Evolutionary conservation across 257 asterid genomes (phyloP).

Genomic region (Hygrophila difformis): DNA sequence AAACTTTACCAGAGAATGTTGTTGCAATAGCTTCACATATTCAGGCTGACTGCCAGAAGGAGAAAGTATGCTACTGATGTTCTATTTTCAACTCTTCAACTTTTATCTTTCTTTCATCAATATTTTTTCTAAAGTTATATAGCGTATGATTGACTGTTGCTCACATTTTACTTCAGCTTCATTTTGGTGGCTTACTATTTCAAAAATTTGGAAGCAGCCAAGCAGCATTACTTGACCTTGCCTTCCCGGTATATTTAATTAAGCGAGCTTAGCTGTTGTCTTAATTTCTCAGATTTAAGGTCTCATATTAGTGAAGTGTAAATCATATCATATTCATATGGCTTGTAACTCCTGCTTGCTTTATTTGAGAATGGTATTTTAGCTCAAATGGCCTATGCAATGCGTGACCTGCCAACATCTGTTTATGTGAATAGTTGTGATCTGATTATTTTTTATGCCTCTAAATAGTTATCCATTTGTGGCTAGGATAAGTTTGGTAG

Average conservation of each 20-base stretch:
- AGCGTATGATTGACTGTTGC: neutral
- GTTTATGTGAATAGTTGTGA: too few species aligned
- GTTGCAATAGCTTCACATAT: slow-evolving; percentile 77
- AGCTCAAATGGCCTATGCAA: too few species aligned
- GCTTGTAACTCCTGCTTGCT: too few species aligned
- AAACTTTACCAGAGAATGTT: slow-evolving; percentile 60
- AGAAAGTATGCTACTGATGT: slow-evolving; percentile 60
- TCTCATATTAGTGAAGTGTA: too few species aligned
- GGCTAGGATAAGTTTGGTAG: slow-evolving; percentile 72
- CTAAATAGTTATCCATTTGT: slow-evolving; percentile 7
- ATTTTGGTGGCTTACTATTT: slow-evolving; percentile 75
- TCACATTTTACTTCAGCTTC: slow-evolving; percentile 39
- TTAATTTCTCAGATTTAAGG: too few species aligned
- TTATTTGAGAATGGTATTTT: too few species aligned
- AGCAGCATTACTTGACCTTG: slow-evolving; percentile 86
- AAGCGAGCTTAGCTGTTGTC: neutral
- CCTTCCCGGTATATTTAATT: slow-evolving; percentile 65
- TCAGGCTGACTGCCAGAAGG: slow-evolving; percentile 78
- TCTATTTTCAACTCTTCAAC: slow-evolving; percentile 4
- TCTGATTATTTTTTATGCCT: neutral
- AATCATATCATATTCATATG: too few species aligned
- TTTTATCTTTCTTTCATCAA: neutral
- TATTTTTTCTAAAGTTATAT: too few species aligned
- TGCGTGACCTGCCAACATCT: too few species aligned
- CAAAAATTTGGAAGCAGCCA: slow-evolving; percentile 88